Base-by-base conservation (phyloP, 139 green algal genomes). In the Chlamydomonas sphaeroides region DNA sequence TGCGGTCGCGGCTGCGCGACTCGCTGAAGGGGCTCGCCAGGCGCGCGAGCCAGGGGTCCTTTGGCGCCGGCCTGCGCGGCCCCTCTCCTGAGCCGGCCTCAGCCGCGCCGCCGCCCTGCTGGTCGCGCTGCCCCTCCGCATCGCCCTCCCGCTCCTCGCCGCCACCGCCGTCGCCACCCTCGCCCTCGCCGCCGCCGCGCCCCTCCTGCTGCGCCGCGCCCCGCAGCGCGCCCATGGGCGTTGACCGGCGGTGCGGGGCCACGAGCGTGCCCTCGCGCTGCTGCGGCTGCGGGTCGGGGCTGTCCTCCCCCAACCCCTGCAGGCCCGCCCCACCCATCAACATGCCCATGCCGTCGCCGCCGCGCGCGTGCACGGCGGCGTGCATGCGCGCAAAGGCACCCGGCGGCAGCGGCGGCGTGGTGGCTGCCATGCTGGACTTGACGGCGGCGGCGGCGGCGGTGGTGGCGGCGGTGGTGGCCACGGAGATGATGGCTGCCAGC, bases 401-500 rank as follows among this genome's bases (percentile, higher is more conserved):
- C 2, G 75, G 75, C 23, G 75, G 75, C 42, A 82, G 62, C 23
- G 75, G 74, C 41, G 74, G 39, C 42, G 41, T 6, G 14, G 30
- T 20, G 1, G 75, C 65, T 25, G 72, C 42, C 75, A 82, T 82
- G 32, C 42, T 53, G 14, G 69, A 61, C 75, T 72, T 63, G 28
- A 82, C 75, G 23, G 75, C 75, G 3, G 75, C 75, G 1, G 75
- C 75, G 20, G 75, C 75, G 21, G 75, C 75, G 10, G 75, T 82
- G 42, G 75, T 82, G 61, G 75, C 75, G 2, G 75, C 75, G 3
- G 75, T 82, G 32, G 75, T 82, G 3, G 75, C 75, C 7, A 82
- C 75, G 32, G 75, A 82, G 23, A 82, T 82, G 61, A 82, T 82
- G 41, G 75, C 75, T 0, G 75, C 75, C 0, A 82, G 62, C n/a